Percentiles rank a stretch among this genome's conserved stretches.
These are phyloP conservation scores for Phialophora chinensis DNA, from an alignment of 2,329 filamentous ascomycete genomes.

Conservation along the genomic window DNA sequence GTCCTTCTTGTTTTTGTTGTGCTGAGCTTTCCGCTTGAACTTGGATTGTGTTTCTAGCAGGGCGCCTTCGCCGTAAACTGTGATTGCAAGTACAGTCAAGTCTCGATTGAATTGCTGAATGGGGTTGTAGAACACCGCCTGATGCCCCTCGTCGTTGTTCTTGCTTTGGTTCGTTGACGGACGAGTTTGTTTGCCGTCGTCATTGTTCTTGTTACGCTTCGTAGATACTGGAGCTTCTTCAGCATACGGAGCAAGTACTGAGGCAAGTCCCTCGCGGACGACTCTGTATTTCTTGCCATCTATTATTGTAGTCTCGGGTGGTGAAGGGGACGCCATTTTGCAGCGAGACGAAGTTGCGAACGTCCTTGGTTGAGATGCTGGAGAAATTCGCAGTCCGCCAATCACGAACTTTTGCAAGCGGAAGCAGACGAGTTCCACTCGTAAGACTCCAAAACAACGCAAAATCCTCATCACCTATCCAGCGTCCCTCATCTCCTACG, in stretches of 20 bases:
- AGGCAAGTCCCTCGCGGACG: constrained; percentile 70
- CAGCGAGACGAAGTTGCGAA: constrained; percentile 8
- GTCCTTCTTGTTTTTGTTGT: constrained; percentile 46
- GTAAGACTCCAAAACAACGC: constrained; percentile 8
- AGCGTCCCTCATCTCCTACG: background rate
- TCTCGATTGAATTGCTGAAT: constrained; percentile 99
- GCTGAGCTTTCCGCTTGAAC: constrained; percentile 43
- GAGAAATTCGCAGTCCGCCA: background rate
- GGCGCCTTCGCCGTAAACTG: constrained; percentile 77
- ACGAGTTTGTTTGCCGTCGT: constrained; percentile 43
- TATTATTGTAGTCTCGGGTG: constrained; percentile 44
- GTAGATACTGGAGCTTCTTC: constrained; percentile 43
- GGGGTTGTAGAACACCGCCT: constrained; percentile 94
- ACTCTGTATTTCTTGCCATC: constrained; percentile 63
- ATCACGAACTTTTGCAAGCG: background rate
- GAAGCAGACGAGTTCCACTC: background rate
- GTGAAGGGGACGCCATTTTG: constrained; percentile 23
- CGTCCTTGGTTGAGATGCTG: constrained; percentile 7
- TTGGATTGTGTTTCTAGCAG: constrained; percentile 59
- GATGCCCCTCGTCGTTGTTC: constrained; percentile 67
- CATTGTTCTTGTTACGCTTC: constrained; percentile 1
- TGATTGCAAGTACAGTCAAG: constrained; percentile 88
- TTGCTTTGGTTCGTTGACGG: constrained; percentile 48
- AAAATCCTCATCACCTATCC: constrained; percentile 19
- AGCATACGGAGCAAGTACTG: constrained; percentile 67